Evolutionary conservation across 441 rosid species (phyloP), one percentile per base, ranked within the genome.

Genomic region (Manihot esculenta): DNA sequence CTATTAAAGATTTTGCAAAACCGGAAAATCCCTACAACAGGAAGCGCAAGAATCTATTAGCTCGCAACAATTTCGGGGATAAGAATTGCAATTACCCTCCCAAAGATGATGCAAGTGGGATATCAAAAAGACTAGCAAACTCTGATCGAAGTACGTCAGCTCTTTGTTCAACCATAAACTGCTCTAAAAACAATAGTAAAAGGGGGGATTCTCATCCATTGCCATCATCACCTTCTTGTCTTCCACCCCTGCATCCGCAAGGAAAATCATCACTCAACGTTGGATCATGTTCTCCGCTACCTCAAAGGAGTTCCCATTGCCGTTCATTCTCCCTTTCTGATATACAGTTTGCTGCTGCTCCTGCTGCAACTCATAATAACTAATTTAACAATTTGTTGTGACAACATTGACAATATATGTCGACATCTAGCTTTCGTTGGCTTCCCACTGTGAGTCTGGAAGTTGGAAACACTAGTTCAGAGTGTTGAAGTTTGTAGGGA

Each of bases 291-390:
- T 62, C 44, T 0, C 74, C 69, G 1, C 72, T 74, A 58, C 70
- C 62, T n/a, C 70, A 20, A 41, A 41, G 27, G 53, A 77, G 27
- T 48, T 56, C 78, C 61, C 67, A 76, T 33, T 74, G 82, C 47
- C 84, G 81, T 38, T 80, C 82, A 54, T 78, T 84, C 60, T 84
- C 84, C 20, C 30, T 80, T 47, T 71, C 84, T 14, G 86, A 81
- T 75, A 70, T 77, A 10, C 84, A 79, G 13, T 66, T 45, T 66
- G 73, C 69, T 68, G 83, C 70, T 62, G 81, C 59, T 58, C 68
- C 69, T 58, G 72, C 69, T 60, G 49, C 71, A 45, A 59, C 76
- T 66, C 63, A 69, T 55, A 51, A 68, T 63, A 24, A 70, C 71
- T 57, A 44, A 69, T 55, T 51, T 57, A 60, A 68, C 41, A 17